Evolutionary conservation across 495 filamentous ascomycete genomes (phyloP).

Genomic region (Tuber microsphaerosporum): DNA sequence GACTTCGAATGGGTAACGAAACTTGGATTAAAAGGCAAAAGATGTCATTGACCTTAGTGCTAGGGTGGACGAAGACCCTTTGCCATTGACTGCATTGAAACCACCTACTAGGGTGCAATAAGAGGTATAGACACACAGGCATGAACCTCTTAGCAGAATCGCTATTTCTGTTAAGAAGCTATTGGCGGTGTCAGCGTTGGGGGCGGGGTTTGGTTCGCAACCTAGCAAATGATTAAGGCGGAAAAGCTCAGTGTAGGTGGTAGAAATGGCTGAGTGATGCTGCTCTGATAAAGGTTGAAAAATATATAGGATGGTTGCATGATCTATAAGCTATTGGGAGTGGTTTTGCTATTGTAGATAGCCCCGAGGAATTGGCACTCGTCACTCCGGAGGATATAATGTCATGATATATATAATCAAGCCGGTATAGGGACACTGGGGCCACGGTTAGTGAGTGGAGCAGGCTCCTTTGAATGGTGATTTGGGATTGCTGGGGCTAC

Average conservation of each 20-base stretch:
- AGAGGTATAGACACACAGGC: neutral
- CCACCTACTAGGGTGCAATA: neutral
- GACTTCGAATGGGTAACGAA: neutral
- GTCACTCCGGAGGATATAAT: neutral
- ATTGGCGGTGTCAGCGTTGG: neutral
- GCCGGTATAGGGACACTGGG: neutral
- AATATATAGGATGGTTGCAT: neutral
- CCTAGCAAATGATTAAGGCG: neutral
- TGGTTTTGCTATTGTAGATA: neutral
- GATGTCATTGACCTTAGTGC: neutral
- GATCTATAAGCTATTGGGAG: neutral
- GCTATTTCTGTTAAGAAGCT: neutral
- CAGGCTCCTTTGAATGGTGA: neutral
- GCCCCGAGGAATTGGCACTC: neutral
- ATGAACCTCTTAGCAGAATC: neutral
- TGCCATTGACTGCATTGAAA: neutral
- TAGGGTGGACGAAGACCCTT: neutral
- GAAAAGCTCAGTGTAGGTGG: neutral
- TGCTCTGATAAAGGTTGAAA: neutral
- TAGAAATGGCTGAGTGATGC: neutral
- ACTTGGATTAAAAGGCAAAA: neutral
- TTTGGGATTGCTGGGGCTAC: neutral
- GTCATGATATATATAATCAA: neutral
- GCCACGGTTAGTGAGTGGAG: neutral
- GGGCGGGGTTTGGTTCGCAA: neutral